Evolutionary conservation across 345 rosid species (phyloP).

Genomic region (Conringia planisiliqua): DNA sequence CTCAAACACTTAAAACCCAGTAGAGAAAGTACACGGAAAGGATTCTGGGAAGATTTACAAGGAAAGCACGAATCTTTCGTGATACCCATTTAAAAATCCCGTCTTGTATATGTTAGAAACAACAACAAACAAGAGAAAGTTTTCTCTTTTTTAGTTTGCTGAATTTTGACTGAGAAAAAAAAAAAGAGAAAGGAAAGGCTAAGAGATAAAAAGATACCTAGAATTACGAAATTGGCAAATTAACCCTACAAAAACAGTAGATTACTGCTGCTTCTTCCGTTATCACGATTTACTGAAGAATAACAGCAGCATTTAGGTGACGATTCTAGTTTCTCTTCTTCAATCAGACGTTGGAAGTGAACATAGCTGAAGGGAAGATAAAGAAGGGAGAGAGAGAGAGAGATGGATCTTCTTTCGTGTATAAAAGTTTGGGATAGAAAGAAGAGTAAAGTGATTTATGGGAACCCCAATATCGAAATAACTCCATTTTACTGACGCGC

Average conservation of each 20-base stretch:
- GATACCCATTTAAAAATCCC: neutral
- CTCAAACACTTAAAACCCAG: slow-evolving; percentile 3
- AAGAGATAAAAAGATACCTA: slow-evolving; percentile 28
- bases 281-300: neutral
- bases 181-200: slow-evolving; percentile 2
- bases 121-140: neutral
- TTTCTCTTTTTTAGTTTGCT: neutral
- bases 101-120: slow-evolving; percentile 13
- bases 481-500: slow-evolving; percentile 30
- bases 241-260: slow-evolving; percentile 16
- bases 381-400: neutral
- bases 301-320: neutral
- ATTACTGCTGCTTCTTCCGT: slow-evolving; percentile 18
- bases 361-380: neutral
- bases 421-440: slow-evolving; percentile 26
- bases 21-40: neutral
- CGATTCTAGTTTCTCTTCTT: slow-evolving; percentile 7
- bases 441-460: slow-evolving; percentile 27
- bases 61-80: slow-evolving; percentile 11
- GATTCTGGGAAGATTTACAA: neutral
- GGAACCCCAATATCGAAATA: slow-evolving; percentile 14
- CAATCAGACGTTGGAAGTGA: slow-evolving; percentile 6
- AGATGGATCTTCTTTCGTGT: slow-evolving; percentile 17
- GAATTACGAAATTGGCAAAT: slow-evolving; percentile 13
- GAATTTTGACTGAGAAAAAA: slow-evolving; percentile 7